Conservation (phyloP, 2,329 filamentous ascomycete species). For the Diaporthe destruens region DNA sequence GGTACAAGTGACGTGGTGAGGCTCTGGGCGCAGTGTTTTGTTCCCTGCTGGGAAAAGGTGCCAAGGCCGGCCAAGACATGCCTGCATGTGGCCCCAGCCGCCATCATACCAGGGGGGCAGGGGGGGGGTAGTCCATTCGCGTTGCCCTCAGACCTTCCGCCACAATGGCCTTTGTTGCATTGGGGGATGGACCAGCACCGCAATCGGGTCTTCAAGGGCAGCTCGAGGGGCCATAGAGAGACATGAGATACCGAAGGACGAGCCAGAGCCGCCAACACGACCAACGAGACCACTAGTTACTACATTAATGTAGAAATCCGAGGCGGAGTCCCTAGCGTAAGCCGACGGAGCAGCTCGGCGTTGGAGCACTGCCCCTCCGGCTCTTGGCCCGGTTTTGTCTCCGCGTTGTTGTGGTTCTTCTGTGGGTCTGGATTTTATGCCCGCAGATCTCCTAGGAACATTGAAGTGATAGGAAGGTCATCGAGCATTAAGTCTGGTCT, state of each 20-base stretch:
- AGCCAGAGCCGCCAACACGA: neutral
- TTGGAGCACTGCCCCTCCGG: conserved; percentile 12
- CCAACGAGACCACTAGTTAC: neutral
- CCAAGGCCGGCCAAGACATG: conserved; percentile 29
- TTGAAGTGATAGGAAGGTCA: neutral
- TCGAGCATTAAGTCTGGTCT: neutral
- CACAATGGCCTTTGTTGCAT: conserved; percentile 3
- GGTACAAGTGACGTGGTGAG: conserved; percentile 32
- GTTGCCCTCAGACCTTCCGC: neutral
- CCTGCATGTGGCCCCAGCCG: conserved; percentile 18
- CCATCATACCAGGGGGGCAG: neutral
- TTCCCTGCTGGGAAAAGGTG: conserved; percentile 24
- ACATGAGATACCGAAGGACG: conserved; percentile 2
- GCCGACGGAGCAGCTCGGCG: conserved; percentile 18
- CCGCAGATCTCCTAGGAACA: neutral
- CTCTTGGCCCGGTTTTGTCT: conserved; percentile 26
- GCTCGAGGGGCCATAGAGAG: neutral
- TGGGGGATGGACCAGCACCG: neutral
- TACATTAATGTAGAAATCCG: too few species aligned
- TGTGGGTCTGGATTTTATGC: neutral
- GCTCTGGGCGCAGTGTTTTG: conserved; percentile 29
- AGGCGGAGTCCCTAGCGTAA: neutral
- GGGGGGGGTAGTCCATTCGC: too few species aligned
- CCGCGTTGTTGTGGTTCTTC: conserved; percentile 10
- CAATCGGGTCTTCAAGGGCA: too few species aligned